Conservation (phyloP, 202 grass and related monocot species). For the Panicum hallii region DNA sequence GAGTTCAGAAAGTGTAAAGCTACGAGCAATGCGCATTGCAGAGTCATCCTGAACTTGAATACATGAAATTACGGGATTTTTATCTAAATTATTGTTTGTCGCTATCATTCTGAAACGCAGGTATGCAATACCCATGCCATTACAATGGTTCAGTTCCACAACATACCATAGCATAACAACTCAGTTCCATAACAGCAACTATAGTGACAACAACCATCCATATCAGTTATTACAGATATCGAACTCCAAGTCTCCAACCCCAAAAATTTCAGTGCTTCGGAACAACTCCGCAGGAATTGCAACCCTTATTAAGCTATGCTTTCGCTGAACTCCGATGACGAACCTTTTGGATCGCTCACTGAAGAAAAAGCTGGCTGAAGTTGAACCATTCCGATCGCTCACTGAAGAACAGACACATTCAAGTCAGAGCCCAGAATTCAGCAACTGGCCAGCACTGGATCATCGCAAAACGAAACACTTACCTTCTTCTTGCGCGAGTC, state of each 20-base stretch:
- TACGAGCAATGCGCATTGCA: no score
- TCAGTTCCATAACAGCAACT: background rate
- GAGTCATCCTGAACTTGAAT: background rate
- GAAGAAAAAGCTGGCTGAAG: constrained; percentile 6
- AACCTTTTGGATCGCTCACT: background rate
- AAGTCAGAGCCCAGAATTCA: background rate
- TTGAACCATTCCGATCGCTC: constrained; percentile 14
- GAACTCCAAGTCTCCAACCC: background rate
- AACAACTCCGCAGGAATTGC: no score
- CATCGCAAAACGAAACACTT: background rate
- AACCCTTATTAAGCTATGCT: background rate
- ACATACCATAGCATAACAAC: background rate
- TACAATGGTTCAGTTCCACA: background rate
- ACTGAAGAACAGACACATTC: constrained; percentile 27
- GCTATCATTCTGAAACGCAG: background rate
- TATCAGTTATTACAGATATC: background rate
- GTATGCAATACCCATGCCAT: background rate
- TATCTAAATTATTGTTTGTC: background rate
- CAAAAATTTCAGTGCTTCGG: background rate
- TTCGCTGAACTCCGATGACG: background rate
- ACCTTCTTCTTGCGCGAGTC: constrained; percentile 22
- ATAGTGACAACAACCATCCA: no score
- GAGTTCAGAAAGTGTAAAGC: no score
- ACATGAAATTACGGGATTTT: background rate
- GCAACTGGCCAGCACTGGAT: background rate